Evolutionary conservation across 345 rosid genomes (phyloP).

Genomic region (rapeseed (Brassica napus)): Da-Ae NC_063448.1:11412501-11413000

Average conservation of each 20-base stretch:
- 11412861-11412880: no score
- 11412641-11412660: not conserved
- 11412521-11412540: not conserved
- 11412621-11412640: not conserved
- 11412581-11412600: not conserved
- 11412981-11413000: not conserved
- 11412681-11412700: not conserved
- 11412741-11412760: not conserved
- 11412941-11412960: not conserved
- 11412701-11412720: not conserved
- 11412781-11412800: not conserved
- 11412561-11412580: not conserved
- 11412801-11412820: not conserved
- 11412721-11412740: not conserved
- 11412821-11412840: not conserved
- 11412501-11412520: not conserved
- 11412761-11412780: no score
- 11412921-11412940: not conserved
- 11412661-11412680: not conserved
- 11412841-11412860: not conserved
- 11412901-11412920: not conserved
- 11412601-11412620: not conserved
- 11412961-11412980: not conserved
- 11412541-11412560: not conserved
- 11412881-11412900: no score